These are phyloP conservation scores for Fraxinus excelsior DNA, from an alignment of 257 asterid genomes.

Conservation along the genomic window DNA sequence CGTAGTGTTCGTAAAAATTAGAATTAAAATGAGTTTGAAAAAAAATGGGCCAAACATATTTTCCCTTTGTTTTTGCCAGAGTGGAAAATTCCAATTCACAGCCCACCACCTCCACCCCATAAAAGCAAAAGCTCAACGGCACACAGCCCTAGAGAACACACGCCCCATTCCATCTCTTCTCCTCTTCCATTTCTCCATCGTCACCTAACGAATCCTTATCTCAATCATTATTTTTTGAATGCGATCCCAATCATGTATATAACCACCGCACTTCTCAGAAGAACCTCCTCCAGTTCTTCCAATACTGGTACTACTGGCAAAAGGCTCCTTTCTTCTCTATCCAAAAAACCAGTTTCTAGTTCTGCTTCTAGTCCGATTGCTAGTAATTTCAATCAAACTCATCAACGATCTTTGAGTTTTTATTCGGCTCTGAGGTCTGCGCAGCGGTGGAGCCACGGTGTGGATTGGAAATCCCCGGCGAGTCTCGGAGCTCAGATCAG, in stretches of 20 bases:
- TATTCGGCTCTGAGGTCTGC: slow-evolving; percentile 47
- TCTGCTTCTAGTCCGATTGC: slow-evolving; percentile 20
- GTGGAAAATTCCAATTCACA: neutral
- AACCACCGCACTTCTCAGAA: slow-evolving; percentile 55
- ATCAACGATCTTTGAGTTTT: slow-evolving; percentile 53
- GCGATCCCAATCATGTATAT: slow-evolving; percentile 41
- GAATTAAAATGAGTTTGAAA: too few relatives aligned
- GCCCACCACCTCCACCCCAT: neutral
- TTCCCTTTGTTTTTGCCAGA: neutral
- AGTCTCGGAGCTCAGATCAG: slow-evolving; percentile 82
- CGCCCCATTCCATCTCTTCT: slow-evolving; percentile 1
- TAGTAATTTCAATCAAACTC: slow-evolving; percentile 21
- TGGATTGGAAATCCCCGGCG: slow-evolving; percentile 78
- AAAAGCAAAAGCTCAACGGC: neutral
- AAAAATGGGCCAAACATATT: too few relatives aligned
- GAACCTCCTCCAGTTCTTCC: slow-evolving; percentile 50
- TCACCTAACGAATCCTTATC: neutral
- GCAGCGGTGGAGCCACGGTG: slow-evolving; percentile 93
- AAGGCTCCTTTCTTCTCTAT: slow-evolving; percentile 42
- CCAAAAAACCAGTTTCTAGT: slow-evolving; percentile 31
- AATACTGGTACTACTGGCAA: slow-evolving; percentile 27
- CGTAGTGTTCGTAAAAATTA: too few relatives aligned
- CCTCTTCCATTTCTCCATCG: neutral
- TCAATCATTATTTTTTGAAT: slow-evolving; percentile 2
- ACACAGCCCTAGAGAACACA: slow-evolving; percentile 4